Percentiles rank a stretch among this genome's conserved stretches.
These are phyloP conservation scores for Prunus dulcis DNA, from an alignment of 306 rosid species.

Conservation along the genomic window DNA sequence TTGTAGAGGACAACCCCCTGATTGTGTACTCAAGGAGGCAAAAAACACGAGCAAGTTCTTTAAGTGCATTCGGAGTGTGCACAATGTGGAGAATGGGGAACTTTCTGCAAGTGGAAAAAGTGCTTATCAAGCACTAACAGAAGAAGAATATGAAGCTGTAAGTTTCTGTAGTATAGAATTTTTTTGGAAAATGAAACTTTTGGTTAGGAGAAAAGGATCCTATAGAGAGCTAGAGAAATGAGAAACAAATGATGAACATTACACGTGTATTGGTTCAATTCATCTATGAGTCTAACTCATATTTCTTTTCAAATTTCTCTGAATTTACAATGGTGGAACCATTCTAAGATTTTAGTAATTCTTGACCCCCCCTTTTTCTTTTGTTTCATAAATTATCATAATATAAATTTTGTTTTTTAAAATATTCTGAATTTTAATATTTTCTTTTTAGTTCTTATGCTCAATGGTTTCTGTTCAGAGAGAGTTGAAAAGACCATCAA, in stretches of 20 bases:
- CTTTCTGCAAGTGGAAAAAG: constrained; percentile 47
- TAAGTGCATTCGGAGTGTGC: constrained; percentile 74
- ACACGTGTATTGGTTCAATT: not conserved
- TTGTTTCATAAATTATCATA: not conserved
- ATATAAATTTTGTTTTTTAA: not conserved
- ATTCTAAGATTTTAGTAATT: constrained; percentile 1
- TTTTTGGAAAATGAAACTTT: not conserved
- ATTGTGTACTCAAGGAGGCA: constrained; percentile 88
- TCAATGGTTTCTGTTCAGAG: constrained; percentile 63
- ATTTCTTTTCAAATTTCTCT: constrained; percentile 1
- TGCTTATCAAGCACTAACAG: constrained; percentile 80
- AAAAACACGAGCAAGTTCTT: constrained; percentile 92
- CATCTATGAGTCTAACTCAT: constrained; percentile 1
- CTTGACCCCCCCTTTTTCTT: not conserved
- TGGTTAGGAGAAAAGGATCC: not conserved
- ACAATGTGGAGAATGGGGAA: constrained; percentile 55
- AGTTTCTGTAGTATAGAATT: constrained; percentile 32
- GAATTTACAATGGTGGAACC: not conserved
- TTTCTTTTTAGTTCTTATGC: constrained; percentile 19
- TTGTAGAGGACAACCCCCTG: constrained; percentile 95
- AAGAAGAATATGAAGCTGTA: constrained; percentile 95
- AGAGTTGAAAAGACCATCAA: constrained; percentile 81
- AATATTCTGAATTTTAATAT: not conserved
- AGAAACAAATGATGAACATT: not conserved
- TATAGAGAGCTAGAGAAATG: not conserved